These are phyloP conservation scores for Hsuehochloa calcarea DNA, from an alignment of 176 grass and related monocot genomes.

Conservation along the genomic window DNA sequence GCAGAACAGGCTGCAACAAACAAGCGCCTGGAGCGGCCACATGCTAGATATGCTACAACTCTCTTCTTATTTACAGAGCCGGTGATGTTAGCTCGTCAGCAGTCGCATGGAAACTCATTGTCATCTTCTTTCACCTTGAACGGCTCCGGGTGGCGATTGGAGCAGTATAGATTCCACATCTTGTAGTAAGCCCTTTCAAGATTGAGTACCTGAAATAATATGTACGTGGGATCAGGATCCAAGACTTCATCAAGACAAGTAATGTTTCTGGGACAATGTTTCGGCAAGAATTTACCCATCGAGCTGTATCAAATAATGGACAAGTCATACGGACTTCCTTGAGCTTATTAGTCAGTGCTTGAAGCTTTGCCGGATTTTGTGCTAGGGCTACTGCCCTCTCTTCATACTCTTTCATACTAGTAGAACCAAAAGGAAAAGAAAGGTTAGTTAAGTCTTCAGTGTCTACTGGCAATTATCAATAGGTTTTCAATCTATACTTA, in stretches of 20 bases:
- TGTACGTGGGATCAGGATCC: background rate
- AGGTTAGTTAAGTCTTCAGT: background rate
- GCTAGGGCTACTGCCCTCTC: constrained; percentile 69
- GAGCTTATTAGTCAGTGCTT: constrained; percentile 57
- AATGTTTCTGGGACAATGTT: background rate
- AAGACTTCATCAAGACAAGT: background rate
- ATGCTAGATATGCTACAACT: constrained; percentile 42
- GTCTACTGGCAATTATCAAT: background rate
- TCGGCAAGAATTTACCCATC: constrained; percentile 62
- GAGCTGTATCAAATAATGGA: constrained; percentile 69
- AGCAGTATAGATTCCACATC: constrained; percentile 80
- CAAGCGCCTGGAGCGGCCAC: constrained; percentile 27
- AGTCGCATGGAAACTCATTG: constrained; percentile 49
- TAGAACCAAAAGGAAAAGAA: constrained; percentile 19
- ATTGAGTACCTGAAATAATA: constrained; percentile 62
- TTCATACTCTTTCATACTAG: constrained; percentile 80
- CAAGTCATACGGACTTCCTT: constrained; percentile 74
- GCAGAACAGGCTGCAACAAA: constrained; percentile 13
- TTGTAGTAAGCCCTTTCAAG: constrained; percentile 85
- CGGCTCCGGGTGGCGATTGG: constrained; percentile 46
- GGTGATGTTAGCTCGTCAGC: constrained; percentile 30
- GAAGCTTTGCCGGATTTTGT: constrained; percentile 59
- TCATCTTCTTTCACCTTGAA: constrained; percentile 83
- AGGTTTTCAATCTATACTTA: background rate
- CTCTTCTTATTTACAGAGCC: constrained; percentile 67